Evolutionary conservation across 192 early-diverging fungal genomes (phyloP).

Genomic region (Thamnidium elegans): DNA sequence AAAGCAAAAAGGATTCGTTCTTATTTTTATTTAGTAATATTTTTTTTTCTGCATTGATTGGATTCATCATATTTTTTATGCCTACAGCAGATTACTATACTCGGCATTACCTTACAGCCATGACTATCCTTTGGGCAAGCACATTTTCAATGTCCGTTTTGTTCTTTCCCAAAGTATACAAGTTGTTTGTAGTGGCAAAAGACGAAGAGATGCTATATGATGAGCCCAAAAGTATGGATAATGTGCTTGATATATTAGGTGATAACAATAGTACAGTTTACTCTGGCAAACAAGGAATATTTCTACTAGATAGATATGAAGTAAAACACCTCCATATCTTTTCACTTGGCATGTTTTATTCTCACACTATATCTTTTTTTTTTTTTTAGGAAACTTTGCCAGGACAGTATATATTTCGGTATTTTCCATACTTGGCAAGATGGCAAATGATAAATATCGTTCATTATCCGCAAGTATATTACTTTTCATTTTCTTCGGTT

Average conservation of each 20-base stretch:
- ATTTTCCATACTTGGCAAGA: conserved; percentile 40
- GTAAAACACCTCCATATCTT: conserved; percentile 7
- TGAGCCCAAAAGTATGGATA: conserved; percentile 22
- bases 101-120: conserved; percentile 39
- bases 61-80: conserved; percentile 39
- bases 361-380: background rate
- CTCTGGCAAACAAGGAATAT: conserved; percentile 2
- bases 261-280: background rate
- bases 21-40: conserved; percentile 38
- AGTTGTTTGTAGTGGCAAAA: conserved; percentile 9
- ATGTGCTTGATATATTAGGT: conserved; percentile 7
- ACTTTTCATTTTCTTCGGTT: too few relatives aligned
- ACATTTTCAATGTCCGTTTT: conserved; percentile 45
- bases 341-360: background rate
- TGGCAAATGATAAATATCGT: conserved; percentile 49
- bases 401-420: conserved; percentile 36
- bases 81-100: conserved; percentile 41
- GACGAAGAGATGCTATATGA: background rate
- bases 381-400: conserved; percentile 39
- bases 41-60: conserved; percentile 41
- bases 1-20: background rate
- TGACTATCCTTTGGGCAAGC: conserved; percentile 43
- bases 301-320: conserved; percentile 1
- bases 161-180: conserved; percentile 42
- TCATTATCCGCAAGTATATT: background rate